phyloP scores from a whole-genome alignment of 2,329 filamentous ascomycete species.

The Venturia oleaginea region DNA sequence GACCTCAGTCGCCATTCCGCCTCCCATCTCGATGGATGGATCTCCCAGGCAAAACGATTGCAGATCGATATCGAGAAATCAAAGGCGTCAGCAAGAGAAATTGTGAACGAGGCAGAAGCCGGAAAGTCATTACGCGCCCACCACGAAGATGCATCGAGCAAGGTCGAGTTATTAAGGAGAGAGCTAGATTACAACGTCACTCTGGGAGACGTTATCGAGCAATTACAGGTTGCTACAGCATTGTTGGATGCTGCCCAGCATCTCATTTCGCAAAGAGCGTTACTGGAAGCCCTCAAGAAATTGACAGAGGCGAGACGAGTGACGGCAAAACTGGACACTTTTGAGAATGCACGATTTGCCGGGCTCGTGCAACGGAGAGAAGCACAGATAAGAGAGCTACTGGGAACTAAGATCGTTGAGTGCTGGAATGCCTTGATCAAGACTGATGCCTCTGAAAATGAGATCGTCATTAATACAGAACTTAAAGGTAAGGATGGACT shows the following conservation, averaged over 20 bases:
- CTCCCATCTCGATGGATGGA: conserved; percentile 77
- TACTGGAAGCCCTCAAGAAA: conserved; percentile 39
- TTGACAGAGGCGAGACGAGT: conserved; percentile 43
- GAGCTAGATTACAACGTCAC: conserved; percentile 53
- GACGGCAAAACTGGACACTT: conserved; percentile 50
- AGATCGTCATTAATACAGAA: conserved; percentile 36
- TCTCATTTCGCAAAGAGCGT: conserved; percentile 34
- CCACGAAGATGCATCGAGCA: conserved; percentile 51
- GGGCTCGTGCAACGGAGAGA: conserved; percentile 54
- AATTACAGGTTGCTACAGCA: conserved; percentile 41
- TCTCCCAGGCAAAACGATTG: conserved; percentile 70
- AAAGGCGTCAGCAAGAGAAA: conserved; percentile 68
- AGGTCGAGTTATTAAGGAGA: conserved; percentile 46
- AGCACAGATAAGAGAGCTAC: conserved; percentile 55
- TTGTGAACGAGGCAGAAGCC: conserved; percentile 66
- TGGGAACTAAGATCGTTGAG: conserved; percentile 56
- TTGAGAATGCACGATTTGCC: conserved; percentile 35
- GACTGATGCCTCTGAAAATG: conserved; percentile 23
- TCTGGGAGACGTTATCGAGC: conserved; percentile 41
- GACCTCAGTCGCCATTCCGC: conserved; percentile 66
- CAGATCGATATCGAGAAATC: conserved; percentile 79
- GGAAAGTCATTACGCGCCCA: conserved; percentile 54
- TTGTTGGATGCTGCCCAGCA: conserved; percentile 39
- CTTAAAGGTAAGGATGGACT: conserved; percentile 45
- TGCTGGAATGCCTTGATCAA: conserved; percentile 64